phyloP scores from a whole-genome alignment of 768 basidiomycete genomes.

The Leccinum pellstonianum region DNA sequence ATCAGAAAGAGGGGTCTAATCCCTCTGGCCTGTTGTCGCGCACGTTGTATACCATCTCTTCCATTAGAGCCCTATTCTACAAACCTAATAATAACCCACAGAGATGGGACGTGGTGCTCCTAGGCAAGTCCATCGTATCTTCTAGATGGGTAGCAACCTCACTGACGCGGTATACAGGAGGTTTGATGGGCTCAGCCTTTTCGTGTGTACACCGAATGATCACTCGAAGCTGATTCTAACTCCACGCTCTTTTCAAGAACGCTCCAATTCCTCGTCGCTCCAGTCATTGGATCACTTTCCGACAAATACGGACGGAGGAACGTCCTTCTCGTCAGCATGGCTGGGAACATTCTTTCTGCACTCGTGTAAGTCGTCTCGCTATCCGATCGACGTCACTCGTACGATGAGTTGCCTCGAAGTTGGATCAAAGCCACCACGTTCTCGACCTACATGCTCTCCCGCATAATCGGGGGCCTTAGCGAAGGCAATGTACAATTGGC shows the following conservation, averaged over 20 bases:
- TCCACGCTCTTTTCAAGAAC: constrained; percentile 49
- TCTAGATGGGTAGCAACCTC: not conserved
- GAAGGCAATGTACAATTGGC: constrained; percentile 98
- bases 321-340: constrained; percentile 82
- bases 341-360: constrained; percentile 92
- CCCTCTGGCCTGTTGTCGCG: constrained; percentile 69
- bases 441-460: constrained; percentile 84
- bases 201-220: constrained; percentile 56
- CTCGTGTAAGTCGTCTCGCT: constrained; percentile 54
- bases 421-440: constrained; percentile 92
- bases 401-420: constrained; percentile 36
- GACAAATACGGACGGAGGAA: constrained; percentile 89
- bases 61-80: constrained; percentile 64
- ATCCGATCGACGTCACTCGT: not conserved
- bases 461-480: constrained; percentile 88
- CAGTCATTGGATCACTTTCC: constrained; percentile 77
- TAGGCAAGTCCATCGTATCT: constrained; percentile 51
- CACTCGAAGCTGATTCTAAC: constrained; percentile 35
- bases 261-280: constrained; percentile 82
- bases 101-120: constrained; percentile 91
- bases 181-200: constrained; percentile 91
- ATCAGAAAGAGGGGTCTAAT: constrained; percentile 69
- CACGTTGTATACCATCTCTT: constrained; percentile 67
- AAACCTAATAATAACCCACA: constrained; percentile 58
- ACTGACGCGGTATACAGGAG: constrained; percentile 46